Conservation (phyloP, 305 asterid genomes). For the Withania somnifera region DNA sequence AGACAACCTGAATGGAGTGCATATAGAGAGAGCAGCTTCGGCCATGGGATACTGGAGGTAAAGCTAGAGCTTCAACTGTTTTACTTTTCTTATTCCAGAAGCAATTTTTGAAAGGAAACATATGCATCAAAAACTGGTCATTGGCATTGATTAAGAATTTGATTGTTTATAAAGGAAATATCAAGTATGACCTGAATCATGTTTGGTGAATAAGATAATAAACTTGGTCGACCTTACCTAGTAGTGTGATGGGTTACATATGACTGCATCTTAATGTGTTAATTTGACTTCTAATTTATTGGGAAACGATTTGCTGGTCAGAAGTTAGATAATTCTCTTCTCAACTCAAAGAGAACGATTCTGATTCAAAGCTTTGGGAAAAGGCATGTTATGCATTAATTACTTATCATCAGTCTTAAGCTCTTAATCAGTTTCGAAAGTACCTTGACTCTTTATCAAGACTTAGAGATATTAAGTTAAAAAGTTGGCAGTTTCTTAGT, state of each 20-base stretch:
- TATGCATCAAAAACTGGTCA: background rate
- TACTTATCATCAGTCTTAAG: background rate
- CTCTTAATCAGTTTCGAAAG: background rate
- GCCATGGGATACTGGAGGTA: constrained; percentile 93
- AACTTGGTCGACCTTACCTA: background rate
- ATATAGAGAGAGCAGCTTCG: constrained; percentile 86
- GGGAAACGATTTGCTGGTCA: background rate
- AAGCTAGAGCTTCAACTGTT: background rate
- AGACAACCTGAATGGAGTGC: constrained; percentile 91
- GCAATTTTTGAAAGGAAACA: background rate
- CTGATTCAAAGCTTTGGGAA: background rate
- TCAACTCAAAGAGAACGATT: background rate
- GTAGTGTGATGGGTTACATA: background rate
- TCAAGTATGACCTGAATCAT: background rate
- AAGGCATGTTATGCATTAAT: no score
- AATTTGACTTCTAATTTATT: no score
- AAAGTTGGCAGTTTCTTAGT: background rate
- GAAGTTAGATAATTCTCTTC: background rate
- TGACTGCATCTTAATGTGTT: background rate
- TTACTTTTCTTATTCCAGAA: background rate
- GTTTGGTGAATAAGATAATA: background rate
- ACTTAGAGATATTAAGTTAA: background rate
- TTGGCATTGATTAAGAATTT: background rate
- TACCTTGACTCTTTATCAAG: background rate
- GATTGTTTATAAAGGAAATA: background rate